Base-by-base conservation (phyloP, 129 eudicot genomes). In the Lactuca saligna region DNA sequence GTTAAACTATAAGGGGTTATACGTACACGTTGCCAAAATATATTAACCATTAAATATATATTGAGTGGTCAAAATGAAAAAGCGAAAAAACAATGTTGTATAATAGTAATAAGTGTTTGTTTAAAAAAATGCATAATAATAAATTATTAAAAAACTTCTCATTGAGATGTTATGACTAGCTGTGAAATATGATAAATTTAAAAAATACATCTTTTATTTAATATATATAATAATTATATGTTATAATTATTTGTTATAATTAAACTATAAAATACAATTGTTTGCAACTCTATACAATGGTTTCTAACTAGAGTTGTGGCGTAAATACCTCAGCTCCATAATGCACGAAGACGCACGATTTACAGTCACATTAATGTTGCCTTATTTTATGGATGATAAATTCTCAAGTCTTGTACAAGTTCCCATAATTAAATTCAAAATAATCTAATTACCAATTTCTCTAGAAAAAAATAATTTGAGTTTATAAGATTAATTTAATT, bases 261-360 rank as follows among this genome's bases (percentile, higher is more conserved):
- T 60, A 61, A 35, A 33, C 9, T 61, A 37, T 61, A 15, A 35
- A 10, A 3, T 25, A 0, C 29, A 25, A 25, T 25, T 25, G 29
- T 25, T 25, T 25, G 29, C 29, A 58, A 58, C 6, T 35, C 38
- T 7, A 16, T 54, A 54, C 41, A 69, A 55, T 42, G 69, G 39
- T 65, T 63, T 44, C 25, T 29, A 56, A 69, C 76, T 32, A 57
- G 37, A 34, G 13, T 63, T 53, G 10, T 63, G 57, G 31, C 63
- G 78, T 25, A 73, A 54, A 29, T 54, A 63, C 53, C 63, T 73
- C 71, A 39, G 32, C 17, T 53, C 63, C 63, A 57, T 39, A 44
- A 9, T 54, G 46, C 78, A 73, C 70, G 77, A 73, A 63, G 70
- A 37, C 56, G 77, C 78, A 73, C 71, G 78, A 54, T 73, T 63